Evolutionary conservation across 495 filamentous ascomycete genomes (phyloP).

Genomic region (Penicillium nucicola): DNA sequence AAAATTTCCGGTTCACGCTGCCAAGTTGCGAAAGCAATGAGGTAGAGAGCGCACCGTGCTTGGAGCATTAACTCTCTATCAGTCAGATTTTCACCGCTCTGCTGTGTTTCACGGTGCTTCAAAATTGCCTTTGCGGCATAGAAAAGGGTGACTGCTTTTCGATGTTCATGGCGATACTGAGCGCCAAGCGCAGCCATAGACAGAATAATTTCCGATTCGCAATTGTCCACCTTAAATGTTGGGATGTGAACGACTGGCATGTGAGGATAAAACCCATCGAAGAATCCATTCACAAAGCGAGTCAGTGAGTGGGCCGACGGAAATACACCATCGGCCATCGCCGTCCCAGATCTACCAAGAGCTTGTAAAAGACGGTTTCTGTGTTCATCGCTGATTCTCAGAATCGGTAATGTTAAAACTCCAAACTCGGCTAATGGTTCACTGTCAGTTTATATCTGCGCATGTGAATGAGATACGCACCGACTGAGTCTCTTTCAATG

Average conservation of each 20-base stretch:
- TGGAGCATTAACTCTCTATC: neutral
- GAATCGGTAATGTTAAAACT: conserved; percentile 15
- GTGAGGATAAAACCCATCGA: conserved; percentile 21
- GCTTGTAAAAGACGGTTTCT: conserved; percentile 3
- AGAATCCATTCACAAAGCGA: conserved; percentile 19
- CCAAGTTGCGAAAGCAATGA: conserved; percentile 20
- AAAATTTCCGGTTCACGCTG: conserved; percentile 7
- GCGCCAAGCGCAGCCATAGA: conserved; percentile 28
- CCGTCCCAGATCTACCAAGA: neutral
- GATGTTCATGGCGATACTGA: conserved; percentile 15
- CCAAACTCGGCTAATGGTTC: conserved; percentile 12
- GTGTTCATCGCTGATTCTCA: conserved; percentile 13
- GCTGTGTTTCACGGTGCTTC: neutral
- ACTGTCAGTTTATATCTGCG: neutral
- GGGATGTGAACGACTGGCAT: conserved; percentile 27
- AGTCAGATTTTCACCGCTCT: neutral
- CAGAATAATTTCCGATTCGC: conserved; percentile 17
- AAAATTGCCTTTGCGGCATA: conserved; percentile 8
- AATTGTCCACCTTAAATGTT: conserved; percentile 20
- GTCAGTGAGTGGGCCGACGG: conserved; percentile 16
- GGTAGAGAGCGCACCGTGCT: conserved; percentile 6
- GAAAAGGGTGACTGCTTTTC: conserved; percentile 11
- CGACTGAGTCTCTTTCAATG: conserved; percentile 5
- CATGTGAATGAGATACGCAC: neutral
- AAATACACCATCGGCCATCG: neutral